A percentile compares a stretch with the other conserved stretches of the same genome.
Conservation (phyloP, 2,329 filamentous ascomycete genomes). For the Penicillium thymicola region DNA sequence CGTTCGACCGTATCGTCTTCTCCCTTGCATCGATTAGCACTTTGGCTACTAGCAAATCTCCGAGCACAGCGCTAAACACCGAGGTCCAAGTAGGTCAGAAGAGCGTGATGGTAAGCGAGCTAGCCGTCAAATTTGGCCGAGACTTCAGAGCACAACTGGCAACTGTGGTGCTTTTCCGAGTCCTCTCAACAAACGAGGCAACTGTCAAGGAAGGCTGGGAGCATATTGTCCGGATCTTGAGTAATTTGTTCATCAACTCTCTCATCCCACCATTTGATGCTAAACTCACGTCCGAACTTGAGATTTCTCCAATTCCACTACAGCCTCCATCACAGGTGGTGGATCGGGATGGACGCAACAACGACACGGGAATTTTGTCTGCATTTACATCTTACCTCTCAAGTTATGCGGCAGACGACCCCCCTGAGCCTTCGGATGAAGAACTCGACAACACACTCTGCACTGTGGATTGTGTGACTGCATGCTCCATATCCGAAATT, state of each 20-base stretch:
- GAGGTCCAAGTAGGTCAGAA: constrained; percentile 90
- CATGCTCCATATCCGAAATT: constrained; percentile 79
- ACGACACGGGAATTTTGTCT: constrained; percentile 83
- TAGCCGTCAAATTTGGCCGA: constrained; percentile 90
- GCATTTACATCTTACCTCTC: constrained; percentile 95
- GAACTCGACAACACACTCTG: constrained; percentile 94
- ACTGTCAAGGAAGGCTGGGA: constrained; percentile 60
- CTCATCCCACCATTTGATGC: constrained; percentile 78
- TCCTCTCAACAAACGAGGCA: constrained; percentile 79
- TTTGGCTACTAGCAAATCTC: constrained; percentile 69
- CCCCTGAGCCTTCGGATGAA: constrained; percentile 93
- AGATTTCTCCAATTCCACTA: constrained; percentile 77
- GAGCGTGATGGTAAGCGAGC: constrained; percentile 97
- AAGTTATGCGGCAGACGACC: constrained; percentile 97
- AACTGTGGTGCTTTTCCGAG: constrained; percentile 90
- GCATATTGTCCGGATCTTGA: constrained; percentile 83
- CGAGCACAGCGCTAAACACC: constrained; percentile 86
- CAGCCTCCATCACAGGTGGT: constrained; percentile 91
- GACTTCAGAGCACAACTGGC: constrained; percentile 93
- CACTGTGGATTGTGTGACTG: constrained; percentile 89
- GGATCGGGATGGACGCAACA: constrained; percentile 73
- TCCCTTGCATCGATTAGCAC: constrained; percentile 89
- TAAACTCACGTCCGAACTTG: constrained; percentile 61
- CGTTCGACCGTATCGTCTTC: constrained; percentile 87
- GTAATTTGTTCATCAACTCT: constrained; percentile 95